Evolutionary conservation across 2,329 filamentous ascomycete species (phyloP), one percentile per base, ranked within the genome.

Genomic region (Ophiostoma ips): DNA sequence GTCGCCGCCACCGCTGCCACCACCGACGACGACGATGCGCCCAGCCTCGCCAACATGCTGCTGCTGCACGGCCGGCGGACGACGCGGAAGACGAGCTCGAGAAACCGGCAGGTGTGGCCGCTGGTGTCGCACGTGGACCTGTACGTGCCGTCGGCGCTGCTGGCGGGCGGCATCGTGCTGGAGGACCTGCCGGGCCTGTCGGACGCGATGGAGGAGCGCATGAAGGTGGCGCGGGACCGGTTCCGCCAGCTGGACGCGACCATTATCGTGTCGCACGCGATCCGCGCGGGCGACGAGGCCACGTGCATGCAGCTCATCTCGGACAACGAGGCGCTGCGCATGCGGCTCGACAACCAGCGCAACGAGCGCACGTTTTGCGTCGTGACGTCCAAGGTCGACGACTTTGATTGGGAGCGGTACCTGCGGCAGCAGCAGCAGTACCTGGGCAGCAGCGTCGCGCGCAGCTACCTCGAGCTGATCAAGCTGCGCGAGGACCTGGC

Each of bases 171-270:
- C 0, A 65, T 73, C 2, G 67, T 70, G 0, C 62, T 77, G 4
- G 72, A 76, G 0, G 73, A 78, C 52, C 62, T 78, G 0, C 75
- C 75, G 0, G 75, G 75, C 8, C 64, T 73, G 0, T 69, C 70
- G 0, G 75, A 79, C 16, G 51, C 52, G 0, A 52, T 56, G 0
- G 50, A 53, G 1, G 61, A 61, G 18, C 61, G 64, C 2, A 57
- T 57, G 0, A 44, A 52, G 0, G 48, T 65, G 0, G 60, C 63
- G 0, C 15, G 52, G 2, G 50, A 51, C 0, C 58, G 53, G 16
- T 57, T 57, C 4, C n/a, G 52, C 0, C 48, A 41, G 0, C 50
- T 66, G 0, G 57, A 60, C 9, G 54, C 63, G 3, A 60, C 61
- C 0, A 41, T 64, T 28, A 54, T 66, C 0, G 61, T 66, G 0